phyloP scores from a whole-genome alignment of 2,329 filamentous ascomycete genomes.

The Curvularia eragrostidis region DNA sequence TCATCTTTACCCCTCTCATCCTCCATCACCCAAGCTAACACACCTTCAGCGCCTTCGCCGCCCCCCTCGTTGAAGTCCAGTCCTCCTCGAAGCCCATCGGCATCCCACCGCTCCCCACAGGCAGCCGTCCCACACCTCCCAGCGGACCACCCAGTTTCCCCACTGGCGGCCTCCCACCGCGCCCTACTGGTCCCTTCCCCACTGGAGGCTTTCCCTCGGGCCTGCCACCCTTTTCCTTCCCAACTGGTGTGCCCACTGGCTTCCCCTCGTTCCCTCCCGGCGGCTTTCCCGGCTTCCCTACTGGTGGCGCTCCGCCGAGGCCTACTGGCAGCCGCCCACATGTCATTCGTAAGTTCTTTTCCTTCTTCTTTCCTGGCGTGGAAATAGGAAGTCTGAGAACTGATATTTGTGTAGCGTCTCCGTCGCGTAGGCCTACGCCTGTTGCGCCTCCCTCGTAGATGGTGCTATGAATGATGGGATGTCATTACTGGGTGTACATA shows the following conservation, averaged over 20 bases:
- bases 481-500: too few relatives aligned
- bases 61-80: conserved; percentile 18
- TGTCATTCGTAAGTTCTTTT: conserved; percentile 4
- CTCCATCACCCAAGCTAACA: conserved; percentile 6
- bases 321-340: conserved; percentile 3
- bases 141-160: conserved; percentile 8
- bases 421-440: not conserved
- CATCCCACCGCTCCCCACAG: conserved; percentile 4
- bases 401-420: conserved; percentile 1
- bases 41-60: conserved; percentile 17
- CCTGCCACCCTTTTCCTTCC: conserved; percentile 3
- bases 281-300: conserved; percentile 9
- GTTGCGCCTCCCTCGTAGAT: conserved; percentile 1
- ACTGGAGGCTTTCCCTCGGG: not conserved
- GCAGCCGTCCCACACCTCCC: not conserved
- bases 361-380: not conserved
- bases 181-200: conserved; percentile 2
- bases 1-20: not conserved
- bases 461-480: not conserved
- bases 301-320: conserved; percentile 3
- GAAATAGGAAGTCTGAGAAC: not conserved
- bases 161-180: conserved; percentile 1
- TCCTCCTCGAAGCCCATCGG: conserved; percentile 1
- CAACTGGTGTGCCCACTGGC: not conserved
- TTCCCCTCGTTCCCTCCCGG: not conserved